phyloP scores from a whole-genome alignment of 345 rosid genomes.

The Syzygium grande region DNA sequence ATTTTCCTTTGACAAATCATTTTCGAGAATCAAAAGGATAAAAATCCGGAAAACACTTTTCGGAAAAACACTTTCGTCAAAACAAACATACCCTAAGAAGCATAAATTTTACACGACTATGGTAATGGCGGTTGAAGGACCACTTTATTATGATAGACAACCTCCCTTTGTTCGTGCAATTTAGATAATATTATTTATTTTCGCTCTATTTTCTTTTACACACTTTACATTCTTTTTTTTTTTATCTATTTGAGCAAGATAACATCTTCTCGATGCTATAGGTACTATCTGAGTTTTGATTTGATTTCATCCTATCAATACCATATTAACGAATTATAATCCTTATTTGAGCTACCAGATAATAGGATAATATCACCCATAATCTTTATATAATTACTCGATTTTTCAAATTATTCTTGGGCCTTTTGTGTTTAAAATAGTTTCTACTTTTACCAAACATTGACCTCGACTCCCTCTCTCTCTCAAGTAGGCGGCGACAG shows the following conservation, averaged over 20 bases:
- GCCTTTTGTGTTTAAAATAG: no score
- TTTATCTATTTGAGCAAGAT: neutral
- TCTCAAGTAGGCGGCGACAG: no score
- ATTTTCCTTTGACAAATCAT: no score
- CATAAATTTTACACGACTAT: neutral
- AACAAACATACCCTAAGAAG: no score
- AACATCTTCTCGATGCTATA: neutral
- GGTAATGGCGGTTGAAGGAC: neutral
- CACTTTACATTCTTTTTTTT: neutral
- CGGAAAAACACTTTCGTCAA: no score
- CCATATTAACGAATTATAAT: no score
- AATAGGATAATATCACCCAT: neutral
- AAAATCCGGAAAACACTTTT: no score
- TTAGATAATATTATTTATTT: rapidly evolving
- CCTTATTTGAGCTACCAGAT: no score
- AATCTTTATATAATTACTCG: no score
- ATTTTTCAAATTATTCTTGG: neutral
- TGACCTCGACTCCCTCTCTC: neutral
- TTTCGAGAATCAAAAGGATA: no score
- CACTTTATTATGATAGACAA: neutral
- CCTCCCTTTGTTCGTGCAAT: neutral
- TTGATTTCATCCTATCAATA: no score
- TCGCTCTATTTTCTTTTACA: neutral
- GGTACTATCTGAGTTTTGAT: no score
- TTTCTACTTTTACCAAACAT: neutral